Evolutionary conservation across 768 basidiomycete genomes (phyloP).

Genomic region (Pleurotus citrinopileatus): DNA sequence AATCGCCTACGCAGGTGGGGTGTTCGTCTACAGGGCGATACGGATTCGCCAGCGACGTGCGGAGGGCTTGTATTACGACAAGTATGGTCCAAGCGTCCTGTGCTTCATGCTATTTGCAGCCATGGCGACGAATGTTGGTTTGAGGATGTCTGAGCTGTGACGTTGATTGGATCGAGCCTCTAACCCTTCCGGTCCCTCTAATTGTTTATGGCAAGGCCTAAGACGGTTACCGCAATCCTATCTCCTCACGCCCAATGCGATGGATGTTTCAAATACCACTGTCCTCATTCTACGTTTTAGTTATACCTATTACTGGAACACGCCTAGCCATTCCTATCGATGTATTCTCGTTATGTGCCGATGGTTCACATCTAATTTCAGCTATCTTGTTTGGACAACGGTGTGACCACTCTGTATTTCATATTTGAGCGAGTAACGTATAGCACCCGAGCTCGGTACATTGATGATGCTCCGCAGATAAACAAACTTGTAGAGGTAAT

Average conservation of each 20-base stretch:
- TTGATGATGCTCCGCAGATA: too few relatives aligned
- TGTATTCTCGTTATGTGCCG: too few relatives aligned
- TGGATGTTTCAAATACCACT: too few relatives aligned
- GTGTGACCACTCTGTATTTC: too few relatives aligned
- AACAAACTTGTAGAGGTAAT: too few relatives aligned
- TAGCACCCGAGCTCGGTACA: too few relatives aligned
- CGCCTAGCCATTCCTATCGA: too few relatives aligned
- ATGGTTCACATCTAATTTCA: too few relatives aligned
- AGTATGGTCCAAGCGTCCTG: slow-evolving; percentile 78
- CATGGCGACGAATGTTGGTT: slow-evolving; percentile 69
- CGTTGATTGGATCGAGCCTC: too few relatives aligned
- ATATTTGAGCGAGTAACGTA: too few relatives aligned
- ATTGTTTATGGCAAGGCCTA: background rate
- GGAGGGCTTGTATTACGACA: slow-evolving; percentile 85
- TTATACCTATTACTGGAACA: slow-evolving; percentile 37
- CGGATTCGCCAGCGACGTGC: slow-evolving; percentile 69
- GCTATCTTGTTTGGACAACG: too few relatives aligned
- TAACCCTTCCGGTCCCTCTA: background rate
- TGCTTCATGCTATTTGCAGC: slow-evolving; percentile 69
- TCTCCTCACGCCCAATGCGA: slow-evolving; percentile 15
- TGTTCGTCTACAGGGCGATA: slow-evolving; percentile 75
- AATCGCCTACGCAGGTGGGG: slow-evolving; percentile 81
- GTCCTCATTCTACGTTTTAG: slow-evolving; percentile 35
- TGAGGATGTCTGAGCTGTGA: slow-evolving; percentile 62
- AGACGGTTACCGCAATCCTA: slow-evolving; percentile 16